A percentile compares a stretch with the other conserved stretches of the same genome.
Conservation (phyloP, 805 yeast species). For the Ogataea haglerorum region DNA sequence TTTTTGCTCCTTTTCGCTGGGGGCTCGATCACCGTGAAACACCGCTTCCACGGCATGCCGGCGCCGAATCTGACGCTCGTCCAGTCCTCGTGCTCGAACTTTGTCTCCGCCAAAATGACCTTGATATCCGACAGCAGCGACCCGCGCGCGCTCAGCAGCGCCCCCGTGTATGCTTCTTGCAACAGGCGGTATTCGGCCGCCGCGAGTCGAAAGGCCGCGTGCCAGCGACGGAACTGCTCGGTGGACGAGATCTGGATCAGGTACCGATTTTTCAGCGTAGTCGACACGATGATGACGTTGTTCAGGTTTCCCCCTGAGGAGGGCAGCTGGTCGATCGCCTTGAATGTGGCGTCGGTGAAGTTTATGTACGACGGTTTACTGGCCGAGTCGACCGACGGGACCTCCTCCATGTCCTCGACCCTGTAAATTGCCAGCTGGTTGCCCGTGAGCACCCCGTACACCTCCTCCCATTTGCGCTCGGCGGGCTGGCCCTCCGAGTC, state of each 20-base stretch:
- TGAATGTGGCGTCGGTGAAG: constrained; percentile 84
- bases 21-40: constrained; percentile 86
- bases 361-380: constrained; percentile 76
- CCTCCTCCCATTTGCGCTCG: constrained; percentile 85
- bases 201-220: constrained; percentile 75
- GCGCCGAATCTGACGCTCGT: constrained; percentile 90
- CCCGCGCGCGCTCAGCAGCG: constrained; percentile 88
- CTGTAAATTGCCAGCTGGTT: constrained; percentile 93
- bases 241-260: constrained; percentile 71
- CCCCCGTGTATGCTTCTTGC: constrained; percentile 97
- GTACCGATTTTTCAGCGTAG: constrained; percentile 86
- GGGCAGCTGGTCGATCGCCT: constrained; percentile 65
- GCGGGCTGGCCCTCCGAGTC: constrained; percentile 85
- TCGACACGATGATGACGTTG: constrained; percentile 83
- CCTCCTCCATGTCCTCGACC: constrained; percentile 58
- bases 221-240: constrained; percentile 71
- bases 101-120: constrained; percentile 78
- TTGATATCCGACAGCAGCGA: constrained; percentile 81
- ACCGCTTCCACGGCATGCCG: constrained; percentile 97
- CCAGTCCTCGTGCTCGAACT: constrained; percentile 91
- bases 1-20: constrained; percentile 46
- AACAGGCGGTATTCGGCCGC: constrained; percentile 76
- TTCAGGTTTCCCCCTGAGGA: constrained; percentile 61
- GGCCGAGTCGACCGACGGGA: constrained; percentile 34
- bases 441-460: constrained; percentile 87